These are phyloP conservation scores for Wallacemonas sp. DNA, from an alignment of 208 protist species.

Conservation along the genomic window DNA sequence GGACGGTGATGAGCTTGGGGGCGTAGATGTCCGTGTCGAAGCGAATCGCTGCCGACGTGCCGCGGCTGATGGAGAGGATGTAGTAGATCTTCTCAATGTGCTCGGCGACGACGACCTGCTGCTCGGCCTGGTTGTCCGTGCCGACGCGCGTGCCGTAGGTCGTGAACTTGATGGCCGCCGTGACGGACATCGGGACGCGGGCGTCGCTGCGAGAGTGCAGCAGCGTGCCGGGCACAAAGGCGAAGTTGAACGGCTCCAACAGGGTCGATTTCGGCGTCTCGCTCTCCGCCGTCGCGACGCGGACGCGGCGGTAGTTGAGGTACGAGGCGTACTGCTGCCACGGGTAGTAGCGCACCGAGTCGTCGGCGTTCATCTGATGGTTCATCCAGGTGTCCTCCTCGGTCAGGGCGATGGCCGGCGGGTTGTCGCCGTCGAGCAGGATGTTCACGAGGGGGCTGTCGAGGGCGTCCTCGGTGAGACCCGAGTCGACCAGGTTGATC, in stretches of 20 bases:
- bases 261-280: slow-evolving; percentile 11
- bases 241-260: slow-evolving; percentile 74
- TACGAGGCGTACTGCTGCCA: slow-evolving; percentile 75
- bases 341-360: slow-evolving; percentile 32
- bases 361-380: slow-evolving; percentile 14
- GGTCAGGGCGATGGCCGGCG: slow-evolving; percentile 21
- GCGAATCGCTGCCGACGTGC: slow-evolving; percentile 54
- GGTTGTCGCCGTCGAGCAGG: slow-evolving; percentile 63
- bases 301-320: slow-evolving; percentile 74
- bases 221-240: slow-evolving; percentile 79
- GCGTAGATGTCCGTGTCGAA: slow-evolving; percentile 67
- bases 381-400: slow-evolving; percentile 65
- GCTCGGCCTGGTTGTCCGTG: slow-evolving; percentile 6
- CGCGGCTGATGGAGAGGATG: slow-evolving; percentile 61
- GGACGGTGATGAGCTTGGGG: slow-evolving; percentile 30
- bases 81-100: slow-evolving; percentile 62
- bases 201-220: slow-evolving; percentile 67
- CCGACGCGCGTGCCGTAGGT: slow-evolving; percentile 36
- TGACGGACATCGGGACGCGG: slow-evolving; percentile 57
- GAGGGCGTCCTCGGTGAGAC: not conserved
- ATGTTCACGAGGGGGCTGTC: slow-evolving; percentile 33
- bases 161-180: slow-evolving; percentile 57
- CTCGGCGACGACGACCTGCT: slow-evolving; percentile 38
- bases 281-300: not conserved
- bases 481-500: slow-evolving; percentile 14